phyloP scores from a whole-genome alignment of 2,329 filamentous ascomycete genomes.

The Fusarium musae region DNA sequence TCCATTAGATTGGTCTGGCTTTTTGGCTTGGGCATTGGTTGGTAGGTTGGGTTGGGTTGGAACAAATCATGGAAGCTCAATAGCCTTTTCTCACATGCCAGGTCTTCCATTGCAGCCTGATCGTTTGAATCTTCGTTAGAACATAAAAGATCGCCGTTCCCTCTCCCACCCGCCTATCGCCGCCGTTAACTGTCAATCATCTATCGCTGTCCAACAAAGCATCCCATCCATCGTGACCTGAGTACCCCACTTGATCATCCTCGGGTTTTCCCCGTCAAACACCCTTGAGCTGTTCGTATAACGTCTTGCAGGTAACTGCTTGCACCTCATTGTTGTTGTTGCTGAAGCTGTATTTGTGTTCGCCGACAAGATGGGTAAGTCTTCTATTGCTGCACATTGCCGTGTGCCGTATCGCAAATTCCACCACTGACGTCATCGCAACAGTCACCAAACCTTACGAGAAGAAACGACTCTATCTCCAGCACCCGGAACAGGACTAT shows the following conservation, averaged over 20 bases:
- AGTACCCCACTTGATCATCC: constrained; percentile 24
- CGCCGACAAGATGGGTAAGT: constrained; percentile 41
- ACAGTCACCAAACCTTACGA: constrained; percentile 45
- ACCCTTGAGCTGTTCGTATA: constrained; percentile 10
- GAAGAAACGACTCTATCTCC: constrained; percentile 58
- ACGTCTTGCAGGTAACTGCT: constrained; percentile 19
- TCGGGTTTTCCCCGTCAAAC: constrained; percentile 15
- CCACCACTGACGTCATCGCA: constrained; percentile 40
- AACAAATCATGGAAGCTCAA: constrained; percentile 29
- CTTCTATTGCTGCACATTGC: constrained; percentile 8
- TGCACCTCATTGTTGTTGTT: constrained; percentile 11
- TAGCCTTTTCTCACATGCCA: background rate
- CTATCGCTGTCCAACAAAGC: background rate
- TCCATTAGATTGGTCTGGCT: constrained; percentile 12
- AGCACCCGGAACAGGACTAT: constrained; percentile 54
- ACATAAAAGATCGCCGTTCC: constrained; percentile 41
- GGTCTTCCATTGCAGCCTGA: constrained; percentile 13
- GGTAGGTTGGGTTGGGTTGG: constrained; percentile 16
- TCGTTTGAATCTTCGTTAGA: background rate
- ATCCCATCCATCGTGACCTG: constrained; percentile 25
- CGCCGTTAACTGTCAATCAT: constrained; percentile 20
- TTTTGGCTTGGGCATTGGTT: constrained; percentile 24
- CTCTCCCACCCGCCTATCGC: background rate
- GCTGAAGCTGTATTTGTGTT: background rate
- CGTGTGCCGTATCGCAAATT: constrained; percentile 17